Evolutionary conservation across 441 rosid species (phyloP).

Genomic region (Macaranga tanarius): DNA sequence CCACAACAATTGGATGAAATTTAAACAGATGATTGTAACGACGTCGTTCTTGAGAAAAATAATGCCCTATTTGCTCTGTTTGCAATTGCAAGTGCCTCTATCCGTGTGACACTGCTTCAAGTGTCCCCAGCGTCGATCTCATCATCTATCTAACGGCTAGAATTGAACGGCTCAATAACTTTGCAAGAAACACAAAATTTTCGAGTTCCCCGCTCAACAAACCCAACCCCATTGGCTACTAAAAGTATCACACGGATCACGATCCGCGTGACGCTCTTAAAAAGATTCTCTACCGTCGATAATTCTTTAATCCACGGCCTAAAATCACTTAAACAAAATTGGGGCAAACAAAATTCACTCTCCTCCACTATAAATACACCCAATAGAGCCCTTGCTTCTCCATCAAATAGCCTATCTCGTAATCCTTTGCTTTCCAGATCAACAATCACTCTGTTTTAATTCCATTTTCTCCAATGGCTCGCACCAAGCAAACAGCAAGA

Average conservation of each 20-base stretch:
- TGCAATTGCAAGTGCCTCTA: too few species aligned
- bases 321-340: background rate
- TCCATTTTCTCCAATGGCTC: background rate
- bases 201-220: background rate
- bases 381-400: too few species aligned
- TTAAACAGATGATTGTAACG: too few species aligned
- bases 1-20: too few species aligned
- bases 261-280: conserved; percentile 10
- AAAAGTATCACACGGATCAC: conserved; percentile 11
- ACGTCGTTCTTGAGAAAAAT: too few species aligned
- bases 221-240: conserved; percentile 12
- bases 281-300: conserved; percentile 15
- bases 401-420: too few species aligned
- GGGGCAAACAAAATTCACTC: background rate
- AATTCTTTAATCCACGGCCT: background rate
- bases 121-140: background rate
- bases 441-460: too few species aligned
- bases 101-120: background rate
- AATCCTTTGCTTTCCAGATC: too few species aligned
- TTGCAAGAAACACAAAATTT: background rate
- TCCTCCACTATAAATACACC: too few species aligned
- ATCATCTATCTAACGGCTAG: background rate
- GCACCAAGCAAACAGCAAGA: too few species aligned
- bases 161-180: background rate
- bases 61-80: too few species aligned